A percentile compares a stretch with the other conserved stretches of the same genome.
These are phyloP conservation scores for Mycogone perniciosa DNA, from an alignment of 2,329 filamentous ascomycete species.

Conservation along the genomic window DNA sequence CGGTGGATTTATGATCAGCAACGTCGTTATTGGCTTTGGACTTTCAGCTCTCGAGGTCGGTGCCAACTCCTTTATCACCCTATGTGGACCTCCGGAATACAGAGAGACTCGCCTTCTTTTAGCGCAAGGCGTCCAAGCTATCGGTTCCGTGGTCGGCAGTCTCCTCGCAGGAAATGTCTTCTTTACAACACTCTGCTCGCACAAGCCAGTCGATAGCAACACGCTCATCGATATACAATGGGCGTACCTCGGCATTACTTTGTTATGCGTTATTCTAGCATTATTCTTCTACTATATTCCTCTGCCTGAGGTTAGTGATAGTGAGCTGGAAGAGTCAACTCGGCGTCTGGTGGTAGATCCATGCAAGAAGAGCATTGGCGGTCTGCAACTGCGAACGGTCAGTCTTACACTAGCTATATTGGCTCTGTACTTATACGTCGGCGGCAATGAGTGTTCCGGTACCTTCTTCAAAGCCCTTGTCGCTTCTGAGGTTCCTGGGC, in stretches of 20 bases:
- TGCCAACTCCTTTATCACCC: conserved; percentile 66
- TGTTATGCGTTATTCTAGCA: conserved; percentile 65
- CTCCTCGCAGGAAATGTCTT: conserved; percentile 69
- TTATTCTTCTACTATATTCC: conserved; percentile 65
- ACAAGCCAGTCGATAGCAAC: conserved; percentile 24
- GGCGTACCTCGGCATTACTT: conserved; percentile 76
- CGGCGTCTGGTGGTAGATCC: conserved; percentile 44
- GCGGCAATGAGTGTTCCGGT: conserved; percentile 61
- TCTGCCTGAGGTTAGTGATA: conserved; percentile 53
- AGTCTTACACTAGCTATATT: conserved; percentile 63
- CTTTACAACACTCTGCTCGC: conserved; percentile 52
- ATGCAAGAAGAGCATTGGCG: conserved; percentile 41
- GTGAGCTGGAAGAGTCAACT: conserved; percentile 45
- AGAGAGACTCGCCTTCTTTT: conserved; percentile 69
- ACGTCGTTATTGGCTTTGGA: conserved; percentile 70
- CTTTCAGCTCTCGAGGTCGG: conserved; percentile 72
- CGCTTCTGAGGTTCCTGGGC: conserved; percentile 31
- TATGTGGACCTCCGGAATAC: conserved; percentile 68
- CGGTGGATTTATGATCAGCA: conserved; percentile 68
- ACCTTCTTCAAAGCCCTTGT: conserved; percentile 54
- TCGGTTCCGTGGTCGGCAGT: conserved; percentile 65
- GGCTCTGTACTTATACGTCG: conserved; percentile 74
- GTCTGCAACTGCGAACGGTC: conserved; percentile 48
- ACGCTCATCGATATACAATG: conserved; percentile 71
- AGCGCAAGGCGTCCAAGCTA: conserved; percentile 70